A percentile compares a stretch with the other conserved stretches of the same genome.
Conservation (phyloP, 2,329 filamentous ascomycete species). For the Ustulina deusta region DNA sequence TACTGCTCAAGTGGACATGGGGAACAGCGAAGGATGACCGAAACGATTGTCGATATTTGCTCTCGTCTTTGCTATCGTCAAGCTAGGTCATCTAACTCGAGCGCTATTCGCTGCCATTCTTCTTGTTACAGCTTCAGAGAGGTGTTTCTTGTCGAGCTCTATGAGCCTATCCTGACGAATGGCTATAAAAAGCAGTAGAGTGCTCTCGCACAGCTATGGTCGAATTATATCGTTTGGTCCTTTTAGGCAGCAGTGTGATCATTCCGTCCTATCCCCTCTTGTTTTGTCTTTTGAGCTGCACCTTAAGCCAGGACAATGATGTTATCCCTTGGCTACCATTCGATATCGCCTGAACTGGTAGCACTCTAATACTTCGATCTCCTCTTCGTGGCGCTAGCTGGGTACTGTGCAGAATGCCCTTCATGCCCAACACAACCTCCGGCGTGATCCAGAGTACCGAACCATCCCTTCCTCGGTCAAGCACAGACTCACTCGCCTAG, state of each 20-base stretch:
- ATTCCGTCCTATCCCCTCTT: conserved; percentile 42
- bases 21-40: conserved; percentile 59
- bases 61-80: conserved; percentile 76
- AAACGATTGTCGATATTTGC: conserved; percentile 57
- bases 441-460: conserved; percentile 40
- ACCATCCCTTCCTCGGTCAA: conserved; percentile 40
- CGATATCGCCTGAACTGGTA: conserved; percentile 46
- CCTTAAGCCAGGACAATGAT: conserved; percentile 43
- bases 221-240: conserved; percentile 49
- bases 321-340: conserved; percentile 45
- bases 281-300: conserved; percentile 44
- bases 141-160: conserved; percentile 55
- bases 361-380: conserved; percentile 41
- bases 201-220: conserved; percentile 52
- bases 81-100: conserved; percentile 76
- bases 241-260: conserved; percentile 47
- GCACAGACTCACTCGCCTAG: conserved; percentile 36
- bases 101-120: conserved; percentile 70
- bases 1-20: conserved; percentile 55
- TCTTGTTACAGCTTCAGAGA: conserved; percentile 64
- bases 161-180: conserved; percentile 60
- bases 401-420: conserved; percentile 42
- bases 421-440: conserved; percentile 43
- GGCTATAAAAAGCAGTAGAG: conserved; percentile 60
- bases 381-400: conserved; percentile 43